phyloP scores from a whole-genome alignment of 1,284 basidiomycete species.

The Fereydounia khargensis region DNA sequence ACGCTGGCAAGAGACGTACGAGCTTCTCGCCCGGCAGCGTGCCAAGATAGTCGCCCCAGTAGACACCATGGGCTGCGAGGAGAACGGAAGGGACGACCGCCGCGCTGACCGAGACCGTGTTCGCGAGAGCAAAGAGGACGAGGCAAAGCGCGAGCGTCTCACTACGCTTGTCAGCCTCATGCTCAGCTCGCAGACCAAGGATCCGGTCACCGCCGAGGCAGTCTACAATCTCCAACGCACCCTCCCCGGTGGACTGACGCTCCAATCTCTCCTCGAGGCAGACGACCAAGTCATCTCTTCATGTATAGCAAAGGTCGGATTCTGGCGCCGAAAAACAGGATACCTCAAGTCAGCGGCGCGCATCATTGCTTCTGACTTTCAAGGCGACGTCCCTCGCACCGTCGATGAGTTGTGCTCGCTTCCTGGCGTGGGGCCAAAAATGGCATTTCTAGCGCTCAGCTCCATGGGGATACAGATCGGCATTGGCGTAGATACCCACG shows the following conservation, averaged over 20 bases:
- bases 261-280: slow-evolving; percentile 71
- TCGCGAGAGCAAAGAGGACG: slow-evolving; percentile 25
- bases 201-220: slow-evolving; percentile 70
- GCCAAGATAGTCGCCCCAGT: slow-evolving; percentile 50
- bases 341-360: slow-evolving; percentile 40
- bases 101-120: slow-evolving; percentile 31
- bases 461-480: slow-evolving; percentile 86
- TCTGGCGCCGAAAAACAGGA: slow-evolving; percentile 82
- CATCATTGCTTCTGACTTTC: slow-evolving; percentile 29
- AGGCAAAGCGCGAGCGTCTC: slow-evolving; percentile 70
- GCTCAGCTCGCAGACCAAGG: slow-evolving; percentile 86
- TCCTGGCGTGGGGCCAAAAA: slow-evolving; percentile 57
- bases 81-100: slow-evolving; percentile 38
- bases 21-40: slow-evolving; percentile 34
- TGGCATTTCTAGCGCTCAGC: slow-evolving; percentile 66
- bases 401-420: slow-evolving; percentile 46
- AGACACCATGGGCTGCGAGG: slow-evolving; percentile 57
- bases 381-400: slow-evolving; percentile 41
- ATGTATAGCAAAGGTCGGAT: slow-evolving; percentile 85
- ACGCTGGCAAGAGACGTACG: slow-evolving; percentile 38
- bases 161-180: slow-evolving; percentile 87
- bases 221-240: slow-evolving; percentile 71
- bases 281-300: slow-evolving; percentile 67
- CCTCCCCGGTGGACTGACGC: slow-evolving; percentile 73
- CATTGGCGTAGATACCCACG: slow-evolving; percentile 94